Evolutionary conservation across 345 rosid species (phyloP).

Genomic region (Gossypium sturtianum): DNA sequence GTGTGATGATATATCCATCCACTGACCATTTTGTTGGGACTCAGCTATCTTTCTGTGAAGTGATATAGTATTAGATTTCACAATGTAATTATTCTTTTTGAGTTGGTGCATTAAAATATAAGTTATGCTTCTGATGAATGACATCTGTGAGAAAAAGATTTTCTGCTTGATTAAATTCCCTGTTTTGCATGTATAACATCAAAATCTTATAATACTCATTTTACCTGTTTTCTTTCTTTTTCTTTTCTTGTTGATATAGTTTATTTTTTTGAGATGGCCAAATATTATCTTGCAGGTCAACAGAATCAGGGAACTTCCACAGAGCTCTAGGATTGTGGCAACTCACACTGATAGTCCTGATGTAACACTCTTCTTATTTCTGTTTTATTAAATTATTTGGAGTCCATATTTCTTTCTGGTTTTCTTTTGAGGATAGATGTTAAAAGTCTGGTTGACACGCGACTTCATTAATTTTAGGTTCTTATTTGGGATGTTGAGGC

Average conservation of each 20-base stretch:
- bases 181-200: neutral
- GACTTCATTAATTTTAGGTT: constrained; percentile 46
- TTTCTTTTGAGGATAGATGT: neutral
- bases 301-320: constrained; percentile 97
- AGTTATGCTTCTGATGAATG: neutral
- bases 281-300: constrained; percentile 60
- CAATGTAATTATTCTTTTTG: neutral
- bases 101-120: neutral
- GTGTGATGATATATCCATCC: neutral
- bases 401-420: neutral
- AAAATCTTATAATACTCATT: neutral
- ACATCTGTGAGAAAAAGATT: neutral
- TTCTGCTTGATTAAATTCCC: neutral
- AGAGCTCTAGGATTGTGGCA: constrained; percentile 86
- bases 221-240: neutral
- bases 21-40: neutral
- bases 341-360: constrained; percentile 99
- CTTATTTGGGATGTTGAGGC: constrained; percentile 99
- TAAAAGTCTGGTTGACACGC: neutral
- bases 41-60: neutral
- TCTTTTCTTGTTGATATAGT: neutral
- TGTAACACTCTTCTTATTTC: constrained; percentile 34
- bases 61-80: neutral
- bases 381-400: neutral
- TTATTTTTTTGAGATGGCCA: neutral